Evolutionary conservation across 306 rosid genomes (phyloP).

Genomic region (Citrullus mucosospermus): DNA sequence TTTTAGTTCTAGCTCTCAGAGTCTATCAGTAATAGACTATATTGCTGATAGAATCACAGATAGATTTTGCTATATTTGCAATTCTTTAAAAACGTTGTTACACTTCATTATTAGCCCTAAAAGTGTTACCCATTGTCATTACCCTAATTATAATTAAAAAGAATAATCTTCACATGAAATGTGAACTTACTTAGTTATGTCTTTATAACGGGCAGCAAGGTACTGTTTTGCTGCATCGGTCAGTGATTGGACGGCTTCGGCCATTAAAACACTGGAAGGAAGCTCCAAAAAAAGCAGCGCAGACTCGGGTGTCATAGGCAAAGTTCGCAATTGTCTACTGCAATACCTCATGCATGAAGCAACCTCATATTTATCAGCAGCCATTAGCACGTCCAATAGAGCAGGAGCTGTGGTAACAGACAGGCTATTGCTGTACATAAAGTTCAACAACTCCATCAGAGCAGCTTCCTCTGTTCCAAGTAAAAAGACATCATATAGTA

Average conservation of each 20-base stretch:
- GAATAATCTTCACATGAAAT: not conserved
- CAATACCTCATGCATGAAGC: slow-evolving; percentile 95
- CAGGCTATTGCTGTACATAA: slow-evolving; percentile 75
- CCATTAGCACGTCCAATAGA: slow-evolving; percentile 85
- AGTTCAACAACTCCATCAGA: slow-evolving; percentile 88
- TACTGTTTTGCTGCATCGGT: slow-evolving; percentile 85
- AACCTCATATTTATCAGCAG: slow-evolving; percentile 95
- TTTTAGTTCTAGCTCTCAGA: too few relatives aligned
- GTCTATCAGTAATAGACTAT: too few relatives aligned
- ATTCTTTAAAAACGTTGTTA: too few relatives aligned
- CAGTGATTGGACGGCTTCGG: slow-evolving; percentile 82
- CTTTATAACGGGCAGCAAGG: slow-evolving; percentile 78
- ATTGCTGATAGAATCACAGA: too few relatives aligned
- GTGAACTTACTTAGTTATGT: slow-evolving; percentile 61
- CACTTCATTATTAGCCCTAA: too few relatives aligned
- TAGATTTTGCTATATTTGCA: too few relatives aligned
- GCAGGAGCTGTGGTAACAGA: slow-evolving; percentile 55
- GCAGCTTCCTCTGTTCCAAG: slow-evolving; percentile 78
- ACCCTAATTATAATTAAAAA: not conserved
- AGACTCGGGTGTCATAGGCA: slow-evolving; percentile 82
- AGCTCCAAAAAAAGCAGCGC: slow-evolving; percentile 90
- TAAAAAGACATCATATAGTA: slow-evolving; percentile 8
- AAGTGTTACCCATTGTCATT: too few relatives aligned
- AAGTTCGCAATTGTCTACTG: slow-evolving; percentile 54
- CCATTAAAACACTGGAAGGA: slow-evolving; percentile 86